Evolutionary conservation across 2,329 filamentous ascomycete species (phyloP).

Genomic region (Clonostachys byssicola): DNA sequence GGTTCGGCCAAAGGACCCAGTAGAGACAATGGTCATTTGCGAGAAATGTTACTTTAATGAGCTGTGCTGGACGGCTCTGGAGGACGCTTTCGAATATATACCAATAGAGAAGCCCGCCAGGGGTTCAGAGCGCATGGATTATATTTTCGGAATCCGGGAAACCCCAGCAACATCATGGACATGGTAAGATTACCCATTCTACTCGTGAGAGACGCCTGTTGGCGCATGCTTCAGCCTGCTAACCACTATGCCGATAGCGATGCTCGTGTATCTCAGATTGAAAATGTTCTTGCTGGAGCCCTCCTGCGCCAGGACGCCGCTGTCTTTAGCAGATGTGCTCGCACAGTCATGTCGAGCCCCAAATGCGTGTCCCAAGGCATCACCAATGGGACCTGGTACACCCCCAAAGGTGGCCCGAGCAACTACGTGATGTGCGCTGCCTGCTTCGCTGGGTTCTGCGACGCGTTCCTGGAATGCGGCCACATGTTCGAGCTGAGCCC

Average conservation of each 20-base stretch:
- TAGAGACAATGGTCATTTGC: constrained; percentile 20
- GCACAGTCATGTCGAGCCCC: constrained; percentile 9
- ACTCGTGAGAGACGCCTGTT: no score
- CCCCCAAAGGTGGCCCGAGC: constrained; percentile 11
- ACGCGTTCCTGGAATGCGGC: constrained; percentile 11
- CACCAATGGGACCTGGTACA: constrained; percentile 25
- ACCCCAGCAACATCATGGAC: constrained; percentile 11
- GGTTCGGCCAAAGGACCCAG: constrained; percentile 13
- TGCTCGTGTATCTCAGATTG: constrained; percentile 13
- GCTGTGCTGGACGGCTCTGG: constrained; percentile 19
- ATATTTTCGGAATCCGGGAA: constrained; percentile 10
- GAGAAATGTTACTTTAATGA: constrained; percentile 27
- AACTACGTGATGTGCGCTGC: constrained; percentile 23
- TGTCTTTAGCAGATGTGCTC: constrained; percentile 16
- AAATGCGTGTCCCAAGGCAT: constrained; percentile 20
- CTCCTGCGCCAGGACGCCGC: constrained; percentile 14
- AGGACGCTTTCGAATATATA: constrained; percentile 15
- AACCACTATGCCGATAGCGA: neutral
- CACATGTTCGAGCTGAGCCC: constrained; percentile 16
- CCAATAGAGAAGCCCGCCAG: constrained; percentile 1
- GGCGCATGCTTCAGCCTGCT: neutral
- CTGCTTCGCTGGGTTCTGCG: constrained; percentile 22
- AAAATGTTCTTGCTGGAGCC: constrained; percentile 15
- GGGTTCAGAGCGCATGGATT: constrained; percentile 1
- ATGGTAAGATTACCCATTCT: constrained; percentile 7